Evolutionary conservation across 1,284 basidiomycete genomes (phyloP).

Genomic region (Ganoderma lingzhi): DNA sequence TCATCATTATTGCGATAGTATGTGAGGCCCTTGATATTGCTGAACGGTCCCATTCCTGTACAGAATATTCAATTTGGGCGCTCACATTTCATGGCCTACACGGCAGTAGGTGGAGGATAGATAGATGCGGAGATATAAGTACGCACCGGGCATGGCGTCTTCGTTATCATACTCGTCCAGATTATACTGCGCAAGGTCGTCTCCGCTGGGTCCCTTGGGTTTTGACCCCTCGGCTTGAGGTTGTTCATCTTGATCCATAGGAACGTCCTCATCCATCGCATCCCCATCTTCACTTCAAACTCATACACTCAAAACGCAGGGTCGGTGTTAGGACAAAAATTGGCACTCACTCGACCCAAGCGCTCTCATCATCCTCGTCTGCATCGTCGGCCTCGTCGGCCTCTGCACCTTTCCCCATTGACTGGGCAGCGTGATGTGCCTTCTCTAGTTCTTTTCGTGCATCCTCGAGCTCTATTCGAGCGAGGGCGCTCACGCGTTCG

Average conservation of each 20-base stretch:
- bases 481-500: constrained; percentile 89
- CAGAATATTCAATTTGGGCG: background rate
- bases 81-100: no score
- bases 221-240: constrained; percentile 42
- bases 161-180: constrained; percentile 96
- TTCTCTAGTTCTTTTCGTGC: constrained; percentile 87
- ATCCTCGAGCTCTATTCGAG: constrained; percentile 89
- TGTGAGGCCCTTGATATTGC: constrained; percentile 94
- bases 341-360: constrained; percentile 85
- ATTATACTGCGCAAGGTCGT: constrained; percentile 92
- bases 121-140: constrained; percentile 17
- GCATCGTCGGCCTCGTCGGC: constrained; percentile 62
- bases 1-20: constrained; percentile 94
- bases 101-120: no score
- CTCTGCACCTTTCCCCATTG: constrained; percentile 74
- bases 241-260: constrained; percentile 41
- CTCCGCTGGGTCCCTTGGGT: constrained; percentile 61
- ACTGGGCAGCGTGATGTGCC: constrained; percentile 79
- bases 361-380: constrained; percentile 58
- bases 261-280: constrained; percentile 73
- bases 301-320: constrained; percentile 34
- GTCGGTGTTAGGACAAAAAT: constrained; percentile 25
- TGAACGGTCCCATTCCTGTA: constrained; percentile 87
- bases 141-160: constrained; percentile 65
- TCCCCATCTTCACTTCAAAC: constrained; percentile 57